These are phyloP conservation scores for Symbiodinium pilosum DNA, from an alignment of 73 alveolate genomes.

Conservation along the genomic window DNA sequence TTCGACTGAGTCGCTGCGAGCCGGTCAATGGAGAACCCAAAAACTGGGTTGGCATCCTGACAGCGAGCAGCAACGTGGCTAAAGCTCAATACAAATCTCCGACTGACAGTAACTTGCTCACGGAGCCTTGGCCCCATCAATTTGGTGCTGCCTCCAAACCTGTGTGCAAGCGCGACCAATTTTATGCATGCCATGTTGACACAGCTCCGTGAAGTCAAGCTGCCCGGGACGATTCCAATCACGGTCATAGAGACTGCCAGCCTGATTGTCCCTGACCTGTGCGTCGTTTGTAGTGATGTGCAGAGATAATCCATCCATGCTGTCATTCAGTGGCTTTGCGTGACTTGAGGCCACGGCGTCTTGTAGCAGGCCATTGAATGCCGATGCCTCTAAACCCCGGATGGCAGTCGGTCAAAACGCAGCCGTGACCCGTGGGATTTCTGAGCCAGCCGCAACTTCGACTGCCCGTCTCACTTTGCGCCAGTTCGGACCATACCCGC, in stretches of 20 bases:
- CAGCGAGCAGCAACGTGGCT: not conserved
- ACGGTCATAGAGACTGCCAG: slow-evolving; percentile 85
- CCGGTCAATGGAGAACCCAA: slow-evolving; percentile 51
- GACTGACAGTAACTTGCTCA: too few relatives aligned
- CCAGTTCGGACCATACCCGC: slow-evolving; percentile 65
- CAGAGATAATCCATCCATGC: not conserved
- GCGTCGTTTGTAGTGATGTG: not conserved
- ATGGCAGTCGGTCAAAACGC: too few relatives aligned
- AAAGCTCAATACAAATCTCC: not conserved
- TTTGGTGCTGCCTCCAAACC: slow-evolving; percentile 89
- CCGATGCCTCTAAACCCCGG: not conserved
- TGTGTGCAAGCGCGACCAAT: not conserved
- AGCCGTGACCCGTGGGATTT: not conserved
- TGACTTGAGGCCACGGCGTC: not conserved
- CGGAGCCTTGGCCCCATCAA: slow-evolving; percentile 66
- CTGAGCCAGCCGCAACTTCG: slow-evolving; percentile 25
- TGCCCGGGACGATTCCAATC: slow-evolving; percentile 87
- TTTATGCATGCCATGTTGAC: too few relatives aligned
- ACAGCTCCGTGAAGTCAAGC: too few relatives aligned
- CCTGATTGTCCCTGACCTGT: slow-evolving; percentile 70
- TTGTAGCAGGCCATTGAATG: slow-evolving; percentile 15
- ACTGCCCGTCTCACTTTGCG: slow-evolving; percentile 71
- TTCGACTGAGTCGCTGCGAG: slow-evolving; percentile 41
- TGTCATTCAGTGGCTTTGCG: too few relatives aligned
- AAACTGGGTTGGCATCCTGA: slow-evolving; percentile 91